Conservation (phyloP, 2,329 filamentous ascomycete species). For the Cladosporium sp. region DNA sequence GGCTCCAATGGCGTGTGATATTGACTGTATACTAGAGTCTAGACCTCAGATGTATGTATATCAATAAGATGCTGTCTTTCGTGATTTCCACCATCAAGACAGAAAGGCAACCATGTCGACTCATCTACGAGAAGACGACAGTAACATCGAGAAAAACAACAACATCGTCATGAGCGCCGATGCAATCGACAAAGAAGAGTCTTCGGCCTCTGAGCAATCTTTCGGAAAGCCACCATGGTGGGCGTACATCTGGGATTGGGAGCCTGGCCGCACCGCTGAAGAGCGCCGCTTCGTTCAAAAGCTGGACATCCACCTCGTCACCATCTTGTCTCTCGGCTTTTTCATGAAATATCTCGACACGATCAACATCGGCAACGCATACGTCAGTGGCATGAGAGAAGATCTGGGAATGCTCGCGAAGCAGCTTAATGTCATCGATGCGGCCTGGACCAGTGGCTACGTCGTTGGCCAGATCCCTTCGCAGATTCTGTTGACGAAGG, state of each 20-base stretch:
- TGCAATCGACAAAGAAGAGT: background rate
- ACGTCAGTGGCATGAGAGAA: conserved; percentile 53
- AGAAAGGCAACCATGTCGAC: background rate
- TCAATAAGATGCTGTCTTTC: background rate
- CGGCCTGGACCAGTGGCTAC: conserved; percentile 62
- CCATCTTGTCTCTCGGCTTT: conserved; percentile 39
- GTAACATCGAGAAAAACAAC: background rate
- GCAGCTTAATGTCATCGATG: conserved; percentile 57
- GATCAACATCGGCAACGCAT: conserved; percentile 44
- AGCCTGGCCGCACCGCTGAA: conserved; percentile 27
- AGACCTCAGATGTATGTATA: background rate
- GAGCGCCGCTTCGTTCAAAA: conserved; percentile 30
- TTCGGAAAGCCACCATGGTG: conserved; percentile 27
- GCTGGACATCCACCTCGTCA: conserved; percentile 29
- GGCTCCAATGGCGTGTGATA: background rate
- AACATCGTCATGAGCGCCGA: background rate
- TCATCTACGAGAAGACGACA: background rate
- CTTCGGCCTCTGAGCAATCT: background rate
- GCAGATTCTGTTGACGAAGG: conserved; percentile 53
- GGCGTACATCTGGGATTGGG: conserved; percentile 32
- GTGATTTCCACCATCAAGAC: background rate
- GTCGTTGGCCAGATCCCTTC: conserved; percentile 38
- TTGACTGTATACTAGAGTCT: background rate
- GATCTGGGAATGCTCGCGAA: conserved; percentile 55
- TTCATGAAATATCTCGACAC: conserved; percentile 52